A percentile compares a stretch with the other conserved stretches of the same genome.
phyloP scores from a whole-genome alignment of 2,329 filamentous ascomycete species.

The Fusarium anthophilum region DNA sequence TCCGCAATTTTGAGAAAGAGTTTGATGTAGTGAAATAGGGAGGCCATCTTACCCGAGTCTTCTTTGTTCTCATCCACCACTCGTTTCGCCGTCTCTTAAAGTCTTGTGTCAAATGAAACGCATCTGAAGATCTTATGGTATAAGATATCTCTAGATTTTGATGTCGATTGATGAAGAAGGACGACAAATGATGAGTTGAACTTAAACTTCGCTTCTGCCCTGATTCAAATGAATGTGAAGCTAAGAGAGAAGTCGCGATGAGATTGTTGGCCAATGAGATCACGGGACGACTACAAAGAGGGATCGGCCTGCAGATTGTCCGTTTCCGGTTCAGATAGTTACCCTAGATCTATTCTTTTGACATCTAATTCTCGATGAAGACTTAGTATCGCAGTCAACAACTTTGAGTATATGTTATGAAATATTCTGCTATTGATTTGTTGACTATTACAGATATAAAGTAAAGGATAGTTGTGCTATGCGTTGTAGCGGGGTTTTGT shows the following conservation, averaged over 20 bases:
- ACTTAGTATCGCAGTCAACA: neutral
- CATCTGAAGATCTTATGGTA: neutral
- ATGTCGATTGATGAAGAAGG: neutral
- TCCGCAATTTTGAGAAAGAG: neutral
- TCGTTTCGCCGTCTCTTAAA: neutral
- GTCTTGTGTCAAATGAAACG: neutral
- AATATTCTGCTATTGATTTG: neutral
- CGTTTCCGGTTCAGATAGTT: slow-evolving; percentile 24
- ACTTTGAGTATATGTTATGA: neutral
- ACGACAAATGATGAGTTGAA: slow-evolving; percentile 23
- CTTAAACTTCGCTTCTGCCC: slow-evolving; percentile 6
- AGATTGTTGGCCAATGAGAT: slow-evolving; percentile 37
- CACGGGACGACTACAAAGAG: neutral
- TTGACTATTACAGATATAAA: neutral
- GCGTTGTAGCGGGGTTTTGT: neutral
- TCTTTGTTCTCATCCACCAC: slow-evolving; percentile 27
- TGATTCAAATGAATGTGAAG: slow-evolving; percentile 32
- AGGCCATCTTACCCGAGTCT: slow-evolving; percentile 18
- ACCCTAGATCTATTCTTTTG: slow-evolving; percentile 10
- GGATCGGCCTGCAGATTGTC: slow-evolving; percentile 36
- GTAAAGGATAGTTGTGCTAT: neutral
- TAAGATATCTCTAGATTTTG: neutral
- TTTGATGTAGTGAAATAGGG: neutral
- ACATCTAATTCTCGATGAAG: neutral
- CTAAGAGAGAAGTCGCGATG: slow-evolving; percentile 30